Conservation (phyloP, 1,284 basidiomycete genomes). For the Trichosporon faecale region DNA sequence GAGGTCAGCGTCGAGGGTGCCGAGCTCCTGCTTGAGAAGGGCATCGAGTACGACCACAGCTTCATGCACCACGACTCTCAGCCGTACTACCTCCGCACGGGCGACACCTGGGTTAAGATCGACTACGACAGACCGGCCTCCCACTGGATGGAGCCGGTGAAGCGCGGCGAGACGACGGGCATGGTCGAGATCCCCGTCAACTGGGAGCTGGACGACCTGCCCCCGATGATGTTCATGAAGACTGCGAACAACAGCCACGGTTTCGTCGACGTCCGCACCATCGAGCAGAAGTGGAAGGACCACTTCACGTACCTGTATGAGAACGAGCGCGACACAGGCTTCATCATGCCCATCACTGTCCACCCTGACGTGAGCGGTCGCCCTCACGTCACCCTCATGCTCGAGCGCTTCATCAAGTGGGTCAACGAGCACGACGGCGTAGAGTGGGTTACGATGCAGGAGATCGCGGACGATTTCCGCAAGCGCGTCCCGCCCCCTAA, state of each 20-base stretch:
- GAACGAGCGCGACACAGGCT: slow-evolving; percentile 44
- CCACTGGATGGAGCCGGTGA: slow-evolving; percentile 73
- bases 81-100: slow-evolving; percentile 67
- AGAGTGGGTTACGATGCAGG: slow-evolving; percentile 66
- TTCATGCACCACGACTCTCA: slow-evolving; percentile 60
- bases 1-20: slow-evolving; percentile 69
- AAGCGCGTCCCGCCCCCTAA: slow-evolving; percentile 28
- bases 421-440: slow-evolving; percentile 69
- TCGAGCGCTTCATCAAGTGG: slow-evolving; percentile 76
- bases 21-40: slow-evolving; percentile 66
- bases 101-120: slow-evolving; percentile 72
- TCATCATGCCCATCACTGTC: slow-evolving; percentile 72
- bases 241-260: slow-evolving; percentile 64
- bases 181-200: slow-evolving; percentile 70
- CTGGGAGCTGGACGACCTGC: slow-evolving; percentile 64
- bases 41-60: slow-evolving; percentile 68
- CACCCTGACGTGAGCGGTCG: slow-evolving; percentile 58
- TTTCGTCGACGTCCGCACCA: slow-evolving; percentile 66
- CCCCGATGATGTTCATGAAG: slow-evolving; percentile 74
- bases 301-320: slow-evolving; percentile 66
- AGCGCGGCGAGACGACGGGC: slow-evolving; percentile 64
- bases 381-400: slow-evolving; percentile 65
- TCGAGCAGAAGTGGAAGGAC: slow-evolving; percentile 74
- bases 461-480: slow-evolving; percentile 43
- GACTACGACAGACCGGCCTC: slow-evolving; percentile 62